Evolutionary conservation across 805 yeast species (phyloP), one percentile per base, ranked within the genome.

Genomic region (Candida andamanensis): DNA sequence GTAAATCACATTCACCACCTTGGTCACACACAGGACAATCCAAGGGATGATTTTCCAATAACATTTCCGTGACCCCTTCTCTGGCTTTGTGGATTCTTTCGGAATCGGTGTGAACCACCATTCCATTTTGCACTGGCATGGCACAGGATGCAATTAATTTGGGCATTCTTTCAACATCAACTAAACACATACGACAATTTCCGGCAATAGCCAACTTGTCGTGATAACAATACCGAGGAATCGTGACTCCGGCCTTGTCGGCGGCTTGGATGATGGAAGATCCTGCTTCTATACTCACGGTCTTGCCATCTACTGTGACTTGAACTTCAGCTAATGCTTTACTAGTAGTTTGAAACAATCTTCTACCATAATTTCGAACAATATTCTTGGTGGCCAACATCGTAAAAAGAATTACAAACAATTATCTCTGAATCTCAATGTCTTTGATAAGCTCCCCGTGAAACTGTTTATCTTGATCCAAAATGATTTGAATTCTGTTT

Each of bases 1-100:
- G 95, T 47, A 85, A 72, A 56, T 85, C 95, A 68, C 95, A 85
- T 60, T 85, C 95, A 44, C 95, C 95, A 62, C 95, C 95, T 63
- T 85, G 95, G 63, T 85, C 95, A 61, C 95, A 85, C 35, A 85
- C 81, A 15, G 95, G 95, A 63, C 95, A 85, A 65, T 85, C 95
- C 53, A 85, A 71, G 15, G 95, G 95, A 66, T 85, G 95, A 69
- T 85, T 85, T 46, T 85, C 85, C 43, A 85, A 71, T 41, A 85
- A 64, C 79, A 85, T 82, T 62, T 85, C 95, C 26, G 94, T 85
- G 47, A 85, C 92, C 55, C 90, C 90, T 61, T 85, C 95, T 54
- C 95, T 75, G 28, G 89, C 85, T 58, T 80, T 77, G 58, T 75
- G 79, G 42, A 83, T 84, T 52, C 85, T 76, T 46, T 81, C 90